phyloP scores from a whole-genome alignment of 768 basidiomycete genomes.

The Lentinula sp. region DNA sequence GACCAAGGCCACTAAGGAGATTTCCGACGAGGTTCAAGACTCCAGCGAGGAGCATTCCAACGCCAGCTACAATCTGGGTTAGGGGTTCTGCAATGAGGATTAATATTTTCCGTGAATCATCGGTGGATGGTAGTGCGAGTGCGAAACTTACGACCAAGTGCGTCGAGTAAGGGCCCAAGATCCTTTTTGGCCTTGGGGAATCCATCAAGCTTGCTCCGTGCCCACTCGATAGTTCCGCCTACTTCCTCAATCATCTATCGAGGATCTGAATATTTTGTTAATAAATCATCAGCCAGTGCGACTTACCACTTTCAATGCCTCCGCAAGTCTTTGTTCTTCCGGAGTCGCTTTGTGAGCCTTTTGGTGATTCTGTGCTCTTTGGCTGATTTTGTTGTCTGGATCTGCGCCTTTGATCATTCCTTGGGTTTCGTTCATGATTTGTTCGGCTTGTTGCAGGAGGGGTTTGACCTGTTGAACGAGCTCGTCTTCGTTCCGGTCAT shows the following conservation, averaged over 20 bases:
- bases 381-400: constrained; percentile 25
- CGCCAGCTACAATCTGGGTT: constrained; percentile 31
- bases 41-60: constrained; percentile 27
- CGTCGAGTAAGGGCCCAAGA: constrained; percentile 31
- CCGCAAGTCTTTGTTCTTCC: constrained; percentile 31
- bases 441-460: constrained; percentile 29
- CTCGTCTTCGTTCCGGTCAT: constrained; percentile 28
- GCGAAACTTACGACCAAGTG: constrained; percentile 23
- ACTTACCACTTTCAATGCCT: constrained; percentile 28
- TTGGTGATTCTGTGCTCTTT: constrained; percentile 26
- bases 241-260: constrained; percentile 28
- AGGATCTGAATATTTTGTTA: neutral
- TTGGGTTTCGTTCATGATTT: constrained; percentile 30
- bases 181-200: constrained; percentile 32
- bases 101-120: neutral
- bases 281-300: neutral
- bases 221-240: constrained; percentile 31
- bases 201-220: constrained; percentile 25
- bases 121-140: neutral
- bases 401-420: constrained; percentile 29
- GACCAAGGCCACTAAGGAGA: constrained; percentile 26
- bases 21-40: constrained; percentile 28
- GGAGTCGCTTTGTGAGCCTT: constrained; percentile 29
- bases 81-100: constrained; percentile 21
- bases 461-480: constrained; percentile 29